Conservation (phyloP, 495 filamentous ascomycete genomes). For the Usnea hakonensis region DNA sequence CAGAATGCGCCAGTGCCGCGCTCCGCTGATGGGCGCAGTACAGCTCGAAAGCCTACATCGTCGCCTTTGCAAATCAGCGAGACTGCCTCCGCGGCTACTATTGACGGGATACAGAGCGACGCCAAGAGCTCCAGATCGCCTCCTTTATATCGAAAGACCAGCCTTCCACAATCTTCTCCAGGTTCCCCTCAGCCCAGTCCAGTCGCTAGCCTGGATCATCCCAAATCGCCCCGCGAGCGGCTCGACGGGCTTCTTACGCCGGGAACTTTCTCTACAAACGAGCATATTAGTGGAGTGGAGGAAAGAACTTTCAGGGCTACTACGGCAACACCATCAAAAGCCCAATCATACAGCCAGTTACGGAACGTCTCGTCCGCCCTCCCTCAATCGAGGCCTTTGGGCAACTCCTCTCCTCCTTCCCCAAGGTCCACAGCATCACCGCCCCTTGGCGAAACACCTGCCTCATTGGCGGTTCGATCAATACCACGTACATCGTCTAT, state of each 20-base stretch:
- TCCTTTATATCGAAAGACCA: not conserved
- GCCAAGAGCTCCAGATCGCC: constrained; percentile 15
- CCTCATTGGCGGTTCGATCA: constrained; percentile 35
- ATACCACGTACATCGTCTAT: constrained; percentile 83
- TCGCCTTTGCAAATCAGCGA: constrained; percentile 44
- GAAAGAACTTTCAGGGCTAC: not conserved
- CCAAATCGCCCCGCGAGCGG: constrained; percentile 20
- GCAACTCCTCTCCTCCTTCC: constrained; percentile 24
- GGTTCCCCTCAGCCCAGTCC: constrained; percentile 14
- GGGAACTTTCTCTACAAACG: constrained; percentile 8
- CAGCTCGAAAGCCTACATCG: constrained; percentile 11
- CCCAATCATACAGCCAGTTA: constrained; percentile 21
- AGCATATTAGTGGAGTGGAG: constrained; percentile 1
- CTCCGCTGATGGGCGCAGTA: constrained; percentile 5
- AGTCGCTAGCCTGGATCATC: constrained; percentile 7
- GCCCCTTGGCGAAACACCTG: constrained; percentile 4
- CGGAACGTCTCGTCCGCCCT: constrained; percentile 24
- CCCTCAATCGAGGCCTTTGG: constrained; percentile 7
- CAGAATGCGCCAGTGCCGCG: not conserved
- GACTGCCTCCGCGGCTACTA: constrained; percentile 36
- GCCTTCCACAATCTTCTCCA: constrained; percentile 13
- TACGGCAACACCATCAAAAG: constrained; percentile 18
- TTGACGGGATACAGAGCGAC: not conserved
- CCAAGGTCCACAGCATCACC: constrained; percentile 20
- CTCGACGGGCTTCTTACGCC: constrained; percentile 11